Percentiles rank a stretch among this genome's conserved stretches.
Conservation (phyloP, 1,284 basidiomycete species). For the Moesziomyces antarcticus region DNA sequence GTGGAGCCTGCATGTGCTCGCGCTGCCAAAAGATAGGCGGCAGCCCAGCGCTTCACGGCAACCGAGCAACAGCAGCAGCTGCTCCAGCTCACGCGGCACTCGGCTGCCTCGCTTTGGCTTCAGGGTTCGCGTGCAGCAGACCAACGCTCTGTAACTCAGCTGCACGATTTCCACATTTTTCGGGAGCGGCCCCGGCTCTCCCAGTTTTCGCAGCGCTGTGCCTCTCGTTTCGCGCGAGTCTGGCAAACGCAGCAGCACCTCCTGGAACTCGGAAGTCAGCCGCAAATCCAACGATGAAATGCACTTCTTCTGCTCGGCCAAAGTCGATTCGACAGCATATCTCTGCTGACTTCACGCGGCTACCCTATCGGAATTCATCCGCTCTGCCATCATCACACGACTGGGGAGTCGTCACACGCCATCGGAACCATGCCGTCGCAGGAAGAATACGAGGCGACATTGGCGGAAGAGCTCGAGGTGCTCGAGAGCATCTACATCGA, state of each 20-base stretch:
- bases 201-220: neutral
- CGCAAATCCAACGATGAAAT: neutral
- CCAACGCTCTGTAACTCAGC: neutral
- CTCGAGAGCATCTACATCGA: constrained; percentile 95
- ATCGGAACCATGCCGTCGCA: constrained; percentile 45
- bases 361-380: neutral
- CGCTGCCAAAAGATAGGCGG: neutral
- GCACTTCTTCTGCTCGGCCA: neutral
- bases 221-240: constrained; percentile 23
- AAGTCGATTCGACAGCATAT: neutral
- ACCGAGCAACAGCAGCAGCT: neutral
- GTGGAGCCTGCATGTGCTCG: neutral
- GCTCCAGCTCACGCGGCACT: constrained; percentile 15
- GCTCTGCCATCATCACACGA: neutral
- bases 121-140: constrained; percentile 12
- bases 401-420: neutral
- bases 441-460: constrained; percentile 70
- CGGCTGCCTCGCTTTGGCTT: constrained; percentile 5
- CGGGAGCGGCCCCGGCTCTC: too few species aligned
- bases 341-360: too few species aligned
- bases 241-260: neutral
- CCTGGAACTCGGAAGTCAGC: constrained; percentile 34
- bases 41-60: neutral
- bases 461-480: constrained; percentile 88
- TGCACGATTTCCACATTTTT: neutral